Base-by-base conservation (phyloP, 371 early-diverging fungal genomes). In the Lichtheimia hyalospora region DNA sequence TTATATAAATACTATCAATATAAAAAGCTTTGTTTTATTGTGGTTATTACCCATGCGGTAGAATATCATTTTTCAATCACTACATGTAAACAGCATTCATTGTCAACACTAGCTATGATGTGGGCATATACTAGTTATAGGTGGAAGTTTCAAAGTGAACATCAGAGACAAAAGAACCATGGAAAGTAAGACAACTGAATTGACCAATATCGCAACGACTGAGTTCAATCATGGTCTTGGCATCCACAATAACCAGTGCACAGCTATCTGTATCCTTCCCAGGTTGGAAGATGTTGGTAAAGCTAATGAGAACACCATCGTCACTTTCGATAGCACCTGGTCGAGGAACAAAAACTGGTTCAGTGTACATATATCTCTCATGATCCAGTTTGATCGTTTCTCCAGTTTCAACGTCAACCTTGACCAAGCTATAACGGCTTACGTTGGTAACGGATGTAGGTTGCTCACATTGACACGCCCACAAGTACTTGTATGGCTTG, bases 321-420 rank as follows among this genome's bases (percentile, higher is more conserved):
- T 87, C 88, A 62, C 87, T 85, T 4, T 65, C 65, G 0, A 34
- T 61, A 2, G 60, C 75, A 16, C 20, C 51, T 2, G 88, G 85
- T 0, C 69, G 62, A 2, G 81, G 77, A 6, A 86, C 82, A 74
- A 87, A 86, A 15, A 89, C 78, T 0, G 89, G 88, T 43, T 87
- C 86, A 16, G 83, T 78, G 16, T 82, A 85, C 10, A 69, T 67
- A 41, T 73, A 81, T 0, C 81, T 79, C 13, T 70, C 70, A 42
- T 71, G 46, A 40, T 34, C 6, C 56, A 57, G 40, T 18, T 61
- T 51, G 27, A 34, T 62, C 28, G 12, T 52, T 58, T 21, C 54
- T 2, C 60, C 64, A 18, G 53, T 67, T 7, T 70, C 53, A 14
- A 75, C 20, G 53, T 81, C 74, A 3, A 85, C 63, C 54, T 83